A percentile compares a stretch with the other conserved stretches of the same genome.
Conservation (phyloP, 768 basidiomycete genomes). For the Auricularia heimuer region DNA sequence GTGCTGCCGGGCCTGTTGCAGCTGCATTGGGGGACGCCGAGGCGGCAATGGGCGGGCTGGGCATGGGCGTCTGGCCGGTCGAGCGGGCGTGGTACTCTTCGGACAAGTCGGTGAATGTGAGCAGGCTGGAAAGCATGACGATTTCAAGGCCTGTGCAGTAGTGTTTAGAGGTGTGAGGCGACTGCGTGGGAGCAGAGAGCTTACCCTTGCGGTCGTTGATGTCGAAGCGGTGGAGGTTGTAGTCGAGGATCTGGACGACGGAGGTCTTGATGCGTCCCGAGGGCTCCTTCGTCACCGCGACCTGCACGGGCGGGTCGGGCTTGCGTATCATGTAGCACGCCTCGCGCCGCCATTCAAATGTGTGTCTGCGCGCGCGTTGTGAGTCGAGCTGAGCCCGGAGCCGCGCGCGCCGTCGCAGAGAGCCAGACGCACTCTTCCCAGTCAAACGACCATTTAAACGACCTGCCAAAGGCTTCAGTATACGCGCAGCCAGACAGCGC, state of each 20-base stretch:
- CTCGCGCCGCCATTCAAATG: slow-evolving; percentile 80
- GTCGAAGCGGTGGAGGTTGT: slow-evolving; percentile 78
- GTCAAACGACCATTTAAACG: slow-evolving; percentile 68
- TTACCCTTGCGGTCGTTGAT: slow-evolving; percentile 63
- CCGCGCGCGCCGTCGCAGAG: not conserved
- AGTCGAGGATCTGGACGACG: slow-evolving; percentile 71
- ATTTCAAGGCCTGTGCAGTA: slow-evolving; percentile 55
- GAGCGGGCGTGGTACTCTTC: slow-evolving; percentile 35
- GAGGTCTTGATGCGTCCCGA: slow-evolving; percentile 53
- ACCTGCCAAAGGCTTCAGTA: slow-evolving; percentile 2
- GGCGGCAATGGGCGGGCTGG: not conserved
- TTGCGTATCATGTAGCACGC: slow-evolving; percentile 77
- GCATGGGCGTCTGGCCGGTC: slow-evolving; percentile 7
- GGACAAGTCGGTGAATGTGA: slow-evolving; percentile 68
- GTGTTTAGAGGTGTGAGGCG: not conserved
- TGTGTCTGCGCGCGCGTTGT: slow-evolving; percentile 39
- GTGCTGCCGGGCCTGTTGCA: slow-evolving; percentile 3
- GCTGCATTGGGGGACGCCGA: not conserved
- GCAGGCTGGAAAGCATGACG: slow-evolving; percentile 60
- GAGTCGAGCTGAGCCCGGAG: not conserved
- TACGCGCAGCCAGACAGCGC: not conserved
- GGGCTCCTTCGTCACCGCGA: slow-evolving; percentile 72
- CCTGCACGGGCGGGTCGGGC: slow-evolving; percentile 78
- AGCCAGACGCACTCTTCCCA: slow-evolving; percentile 64
- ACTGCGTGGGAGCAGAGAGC: not conserved